These are phyloP conservation scores for Asterella californica DNA, from an alignment of 225 moss, liverwort and hornwort species.

Conservation along the genomic window DNA sequence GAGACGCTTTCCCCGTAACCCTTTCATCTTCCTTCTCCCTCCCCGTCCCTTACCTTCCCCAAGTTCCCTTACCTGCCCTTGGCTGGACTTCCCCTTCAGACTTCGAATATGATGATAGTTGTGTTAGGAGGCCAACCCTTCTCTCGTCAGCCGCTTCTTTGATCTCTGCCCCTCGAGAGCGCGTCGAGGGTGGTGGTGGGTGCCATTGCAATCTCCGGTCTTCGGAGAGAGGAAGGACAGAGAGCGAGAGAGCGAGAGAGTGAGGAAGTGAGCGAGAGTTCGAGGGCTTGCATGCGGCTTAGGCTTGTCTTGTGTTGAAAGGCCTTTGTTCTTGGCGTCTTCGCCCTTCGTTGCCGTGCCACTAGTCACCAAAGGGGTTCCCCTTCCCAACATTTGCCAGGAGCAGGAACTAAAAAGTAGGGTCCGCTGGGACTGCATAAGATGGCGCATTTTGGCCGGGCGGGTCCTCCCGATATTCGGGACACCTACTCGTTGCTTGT, in stretches of 20 bases:
- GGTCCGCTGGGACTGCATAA: slow-evolving; percentile 23
- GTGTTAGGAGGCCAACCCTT: neutral
- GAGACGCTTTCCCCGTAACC: neutral
- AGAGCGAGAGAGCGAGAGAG: neutral
- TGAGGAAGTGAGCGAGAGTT: neutral
- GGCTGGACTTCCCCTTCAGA: too few relatives aligned
- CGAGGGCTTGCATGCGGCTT: too few relatives aligned
- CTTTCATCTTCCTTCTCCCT: neutral
- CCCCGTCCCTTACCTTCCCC: too few relatives aligned
- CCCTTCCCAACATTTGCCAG: slow-evolving; percentile 10
- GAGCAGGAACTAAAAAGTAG: slow-evolving; percentile 15
- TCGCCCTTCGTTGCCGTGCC: neutral
- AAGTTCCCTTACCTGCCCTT: neutral
- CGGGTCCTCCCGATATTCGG: slow-evolving; percentile 92
- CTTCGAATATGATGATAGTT: neutral
- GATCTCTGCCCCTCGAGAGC: neutral
- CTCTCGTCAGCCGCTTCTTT: neutral
- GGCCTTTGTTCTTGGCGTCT: neutral
- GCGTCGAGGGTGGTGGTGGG: neutral
- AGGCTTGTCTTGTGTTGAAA: neutral
- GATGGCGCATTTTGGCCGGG: slow-evolving; percentile 95
- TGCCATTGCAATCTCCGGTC: neutral
- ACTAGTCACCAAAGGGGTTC: neutral
- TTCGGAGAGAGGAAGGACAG: neutral
- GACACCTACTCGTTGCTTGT: slow-evolving; percentile 94